Conservation (phyloP, 164 flowering plant species). For the Tetracentron sinense region DNA sequence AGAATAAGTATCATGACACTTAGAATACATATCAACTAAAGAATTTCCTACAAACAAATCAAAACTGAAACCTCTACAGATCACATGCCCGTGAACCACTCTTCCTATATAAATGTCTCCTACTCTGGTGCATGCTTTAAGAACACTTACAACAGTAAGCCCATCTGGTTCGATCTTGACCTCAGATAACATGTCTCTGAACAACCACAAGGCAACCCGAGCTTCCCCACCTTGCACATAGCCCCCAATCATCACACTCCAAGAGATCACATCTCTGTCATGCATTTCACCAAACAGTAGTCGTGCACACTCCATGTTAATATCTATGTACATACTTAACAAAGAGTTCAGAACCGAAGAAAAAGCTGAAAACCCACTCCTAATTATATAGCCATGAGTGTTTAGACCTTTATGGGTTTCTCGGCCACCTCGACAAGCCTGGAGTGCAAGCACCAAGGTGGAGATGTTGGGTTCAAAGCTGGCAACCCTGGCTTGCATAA, state of each 20-base stretch:
- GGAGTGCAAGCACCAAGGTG: conserved; percentile 59
- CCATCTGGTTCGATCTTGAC: conserved; percentile 49
- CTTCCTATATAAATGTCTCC: conserved; percentile 37
- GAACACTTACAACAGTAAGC: conserved; percentile 43
- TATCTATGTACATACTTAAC: conserved; percentile 41
- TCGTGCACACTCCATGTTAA: conserved; percentile 31
- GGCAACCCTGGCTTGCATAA: conserved; percentile 38
- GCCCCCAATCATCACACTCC: conserved; percentile 76
- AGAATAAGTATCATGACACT: conserved; percentile 40
- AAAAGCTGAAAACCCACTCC: conserved; percentile 40
- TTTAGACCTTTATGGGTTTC: conserved; percentile 26
- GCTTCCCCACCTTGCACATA: conserved; percentile 41
- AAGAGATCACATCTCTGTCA: conserved; percentile 67
- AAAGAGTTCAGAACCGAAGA: conserved; percentile 62
- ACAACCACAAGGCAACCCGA: conserved; percentile 38
- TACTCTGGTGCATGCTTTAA: conserved; percentile 51
- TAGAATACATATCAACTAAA: conserved; percentile 68
- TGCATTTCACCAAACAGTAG: conserved; percentile 72
- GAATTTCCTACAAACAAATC: conserved; percentile 73
- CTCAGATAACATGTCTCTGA: conserved; percentile 39
- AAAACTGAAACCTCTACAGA: conserved; percentile 40
- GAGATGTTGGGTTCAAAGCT: conserved; percentile 66
- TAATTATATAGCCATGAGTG: conserved; percentile 57
- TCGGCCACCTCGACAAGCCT: conserved; percentile 38
- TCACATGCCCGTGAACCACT: conserved; percentile 41